Percentiles rank a stretch among this genome's conserved stretches.
phyloP scores from a whole-genome alignment of 2,329 filamentous ascomycete genomes.

The Calonectria pseudoreteaudii region DNA sequence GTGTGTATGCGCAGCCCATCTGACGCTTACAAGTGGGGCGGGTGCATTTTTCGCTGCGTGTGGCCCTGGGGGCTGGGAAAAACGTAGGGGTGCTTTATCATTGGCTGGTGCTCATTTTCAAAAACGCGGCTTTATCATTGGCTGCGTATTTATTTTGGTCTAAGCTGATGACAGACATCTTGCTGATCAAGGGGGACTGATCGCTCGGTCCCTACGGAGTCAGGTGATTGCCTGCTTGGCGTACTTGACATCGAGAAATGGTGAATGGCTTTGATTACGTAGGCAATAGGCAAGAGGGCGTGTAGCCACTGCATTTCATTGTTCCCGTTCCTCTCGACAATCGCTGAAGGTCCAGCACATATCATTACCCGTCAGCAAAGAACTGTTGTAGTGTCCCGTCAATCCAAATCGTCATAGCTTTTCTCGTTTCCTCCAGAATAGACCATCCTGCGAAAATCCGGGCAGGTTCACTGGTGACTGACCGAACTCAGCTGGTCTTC shows the following conservation, averaged over 20 bases:
- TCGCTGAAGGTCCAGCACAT: neutral
- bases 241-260: neutral
- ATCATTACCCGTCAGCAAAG: too few relatives aligned
- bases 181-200: neutral
- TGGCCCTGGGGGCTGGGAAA: conserved; percentile 7
- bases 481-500: neutral
- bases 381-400: neutral
- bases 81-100: neutral
- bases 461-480: neutral
- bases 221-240: neutral
- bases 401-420: neutral
- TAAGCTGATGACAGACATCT: neutral
- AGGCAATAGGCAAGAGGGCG: neutral
- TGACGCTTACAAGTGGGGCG: conserved; percentile 2
- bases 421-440: neutral
- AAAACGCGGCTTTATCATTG: conserved; percentile 16
- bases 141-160: neutral
- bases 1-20: neutral
- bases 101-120: neutral
- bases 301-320: neutral
- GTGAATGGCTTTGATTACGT: neutral
- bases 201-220: neutral
- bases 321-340: neutral
- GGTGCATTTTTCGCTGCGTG: neutral
- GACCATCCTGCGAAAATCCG: neutral